Percentiles rank a stretch among this genome's conserved stretches.
Evolutionary conservation across 139 green algal species (phyloP).

Genomic region (Zygnema circumcarinatum): DNA sequence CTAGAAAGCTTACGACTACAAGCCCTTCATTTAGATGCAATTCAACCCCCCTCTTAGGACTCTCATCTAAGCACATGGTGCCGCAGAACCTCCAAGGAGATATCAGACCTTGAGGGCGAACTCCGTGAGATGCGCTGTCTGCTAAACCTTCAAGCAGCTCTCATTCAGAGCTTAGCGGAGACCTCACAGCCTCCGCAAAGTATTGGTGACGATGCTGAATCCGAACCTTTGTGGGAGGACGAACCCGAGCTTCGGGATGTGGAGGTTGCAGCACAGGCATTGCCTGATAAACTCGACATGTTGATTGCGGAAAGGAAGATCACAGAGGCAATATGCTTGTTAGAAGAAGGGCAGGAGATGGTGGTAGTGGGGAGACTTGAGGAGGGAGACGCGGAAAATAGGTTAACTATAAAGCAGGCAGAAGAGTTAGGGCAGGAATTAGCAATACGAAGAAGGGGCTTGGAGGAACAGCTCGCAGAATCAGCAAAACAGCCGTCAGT

Average conservation of each 20-base stretch:
- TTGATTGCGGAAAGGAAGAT: constrained; percentile 52
- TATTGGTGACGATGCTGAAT: not conserved
- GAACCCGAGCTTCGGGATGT: not conserved
- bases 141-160: constrained; percentile 9
- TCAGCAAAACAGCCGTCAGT: constrained; percentile 45
- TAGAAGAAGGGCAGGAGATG: constrained; percentile 28
- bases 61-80: too few species aligned
- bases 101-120: constrained; percentile 45
- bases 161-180: constrained; percentile 39
- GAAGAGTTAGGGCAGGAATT: not conserved
- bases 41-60: too few species aligned
- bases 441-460: constrained; percentile 12
- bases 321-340: not conserved
- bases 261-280: not conserved
- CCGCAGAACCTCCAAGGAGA: constrained; percentile 57
- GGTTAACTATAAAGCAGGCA: not conserved
- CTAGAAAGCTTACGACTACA: not conserved
- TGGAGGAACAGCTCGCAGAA: constrained; percentile 35
- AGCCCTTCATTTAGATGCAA: too few species aligned
- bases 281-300: constrained; percentile 47
- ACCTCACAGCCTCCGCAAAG: not conserved
- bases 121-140: constrained; percentile 43
- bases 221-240: not conserved
- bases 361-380: constrained; percentile 21
- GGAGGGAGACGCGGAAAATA: constrained; percentile 19